Base-by-base conservation (phyloP, 2,329 filamentous ascomycete genomes). In the Elsinoe ampelina region DNA sequence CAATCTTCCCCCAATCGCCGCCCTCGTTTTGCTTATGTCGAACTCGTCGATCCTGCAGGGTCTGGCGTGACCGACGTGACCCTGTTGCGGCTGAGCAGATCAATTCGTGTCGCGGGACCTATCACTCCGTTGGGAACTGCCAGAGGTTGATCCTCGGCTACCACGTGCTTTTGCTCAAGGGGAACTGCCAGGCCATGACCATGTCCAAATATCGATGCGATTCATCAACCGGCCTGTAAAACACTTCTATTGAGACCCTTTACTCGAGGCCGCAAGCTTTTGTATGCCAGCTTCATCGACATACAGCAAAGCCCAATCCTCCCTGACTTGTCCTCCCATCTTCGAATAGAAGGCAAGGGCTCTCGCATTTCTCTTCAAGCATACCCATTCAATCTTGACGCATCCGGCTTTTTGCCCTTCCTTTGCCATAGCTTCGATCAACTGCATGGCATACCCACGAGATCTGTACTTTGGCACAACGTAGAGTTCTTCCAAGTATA, bases 61-160 rank as follows among this genome's bases (percentile, higher is more conserved):
- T 52, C 48, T 17, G 45, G 32, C 26, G 30, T 34, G 45, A 50
- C 45, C 45, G 45, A 26, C 26, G 26, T 17, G 45, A 50, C 45
- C 45, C 45, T 50, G 41, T 26, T 52, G 48, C 48, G 48, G 48
- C 48, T 52, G 48, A 52, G 48, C 48, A 39, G 35, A 52, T 52
- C 48, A 35, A 11, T 50, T 50, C 45, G 45, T 30, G 22, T 50
- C 19, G 15, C 26, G 45, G 26, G 30, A 35, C 45, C 45, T 17
- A 13, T 35, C 45, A 20, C 45, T 50, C 45, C 45, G 30, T 34
- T 48, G 30, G 19, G 41, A 43, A 43, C 7, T 22, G 17, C 22
- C 10, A 22, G 7, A 20, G 11, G 41, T 43, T 22, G 15, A 20
- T 26, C 22, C 22, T 26, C 22, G 22, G 22, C 6, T 6, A 26